Evolutionary conservation across 2,329 filamentous ascomycete genomes (phyloP), one percentile per base, ranked within the genome.

Genomic region (Magnaporthiopsis rhizophila): DNA sequence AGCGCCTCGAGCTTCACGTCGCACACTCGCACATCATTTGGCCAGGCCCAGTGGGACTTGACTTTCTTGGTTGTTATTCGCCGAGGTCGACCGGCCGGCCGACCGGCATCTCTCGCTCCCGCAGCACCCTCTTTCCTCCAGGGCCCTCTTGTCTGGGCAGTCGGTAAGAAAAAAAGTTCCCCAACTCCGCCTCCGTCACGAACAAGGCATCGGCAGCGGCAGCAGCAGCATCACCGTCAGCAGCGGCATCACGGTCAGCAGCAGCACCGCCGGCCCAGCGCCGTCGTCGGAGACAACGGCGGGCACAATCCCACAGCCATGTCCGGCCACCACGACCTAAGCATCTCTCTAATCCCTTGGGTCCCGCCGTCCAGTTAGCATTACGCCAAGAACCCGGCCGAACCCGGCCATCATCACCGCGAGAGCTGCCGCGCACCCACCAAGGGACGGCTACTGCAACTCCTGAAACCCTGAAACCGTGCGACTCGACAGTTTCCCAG

Each of bases 401-500:
- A 50, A 11, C 59, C 59, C 32, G 32, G 12, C 59, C 32, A 32
- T 60, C 32, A 26, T 60, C 59, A 15, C 30, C 38, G 13, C 38
- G 6, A 36, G 21, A 24, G 32, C 59, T 36, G 26, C n/a, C 59
- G 32, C 59, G 59, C 59, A 60, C 30, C 38, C 59, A 36, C n/a
- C 12, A 60, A 36, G n/a, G 59, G 32, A 36, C 59, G 38, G 38
- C 59, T 60, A 60, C 59, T 60, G 59, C 59, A 60, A 32, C 38
- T 36, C 59, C 59, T 60, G 59, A 60, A 60, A 60, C 59, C 59
- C 59, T 60, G 59, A 60, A 60, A 60, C 59, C 32, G 59, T 60
- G 13, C 59, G 32, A 60, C 59, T 30, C 15, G 59, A 38, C 59
- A 21, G 32, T 36, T 60, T 36, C 38, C 32, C 30, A 21, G 32